A percentile compares a stretch with the other conserved stretches of the same genome.
These are phyloP conservation scores for Trametes gibbosa DNA, from an alignment of 768 basidiomycete genomes.

Conservation along the genomic window DNA sequence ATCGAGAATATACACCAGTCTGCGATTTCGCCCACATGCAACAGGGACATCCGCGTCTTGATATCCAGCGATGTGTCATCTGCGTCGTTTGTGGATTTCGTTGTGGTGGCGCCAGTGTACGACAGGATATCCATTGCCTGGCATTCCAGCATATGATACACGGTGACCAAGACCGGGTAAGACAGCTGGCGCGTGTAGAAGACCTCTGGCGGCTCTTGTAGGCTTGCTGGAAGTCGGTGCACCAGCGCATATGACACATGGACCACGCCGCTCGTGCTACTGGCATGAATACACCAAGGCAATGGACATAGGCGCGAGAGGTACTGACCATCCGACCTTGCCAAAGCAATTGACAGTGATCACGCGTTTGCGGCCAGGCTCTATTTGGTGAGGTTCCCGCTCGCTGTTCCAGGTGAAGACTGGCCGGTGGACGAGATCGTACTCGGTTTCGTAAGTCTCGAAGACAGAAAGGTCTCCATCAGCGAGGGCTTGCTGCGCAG, in stretches of 20 bases:
- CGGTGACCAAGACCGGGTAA: slow-evolving; percentile 89
- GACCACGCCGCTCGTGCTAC: slow-evolving; percentile 73
- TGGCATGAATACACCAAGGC: slow-evolving; percentile 13
- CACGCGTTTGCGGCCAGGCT: slow-evolving; percentile 67
- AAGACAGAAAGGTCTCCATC: slow-evolving; percentile 81
- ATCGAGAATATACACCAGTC: slow-evolving; percentile 87
- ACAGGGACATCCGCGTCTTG: slow-evolving; percentile 27
- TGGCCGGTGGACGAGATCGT: slow-evolving; percentile 70
- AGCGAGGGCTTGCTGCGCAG: slow-evolving; percentile 70
- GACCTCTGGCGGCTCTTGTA: slow-evolving; percentile 38
- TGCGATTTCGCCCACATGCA: slow-evolving; percentile 47
- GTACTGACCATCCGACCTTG: slow-evolving; percentile 85
- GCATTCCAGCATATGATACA: slow-evolving; percentile 93
- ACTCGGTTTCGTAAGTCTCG: slow-evolving; percentile 89
- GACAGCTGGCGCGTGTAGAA: slow-evolving; percentile 88
- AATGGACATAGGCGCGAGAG: background rate
- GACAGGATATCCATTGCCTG: slow-evolving; percentile 79
- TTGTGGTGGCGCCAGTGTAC: slow-evolving; percentile 38
- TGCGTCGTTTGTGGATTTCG: slow-evolving; percentile 15
- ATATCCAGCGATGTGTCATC: slow-evolving; percentile 18
- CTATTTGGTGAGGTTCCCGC: slow-evolving; percentile 50
- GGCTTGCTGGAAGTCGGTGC: slow-evolving; percentile 39
- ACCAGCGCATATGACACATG: slow-evolving; percentile 82
- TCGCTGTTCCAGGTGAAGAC: slow-evolving; percentile 72
- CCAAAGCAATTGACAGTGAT: slow-evolving; percentile 77